phyloP scores from a whole-genome alignment of 257 asterid genomes.

The Linderniella brevidens region DNA sequence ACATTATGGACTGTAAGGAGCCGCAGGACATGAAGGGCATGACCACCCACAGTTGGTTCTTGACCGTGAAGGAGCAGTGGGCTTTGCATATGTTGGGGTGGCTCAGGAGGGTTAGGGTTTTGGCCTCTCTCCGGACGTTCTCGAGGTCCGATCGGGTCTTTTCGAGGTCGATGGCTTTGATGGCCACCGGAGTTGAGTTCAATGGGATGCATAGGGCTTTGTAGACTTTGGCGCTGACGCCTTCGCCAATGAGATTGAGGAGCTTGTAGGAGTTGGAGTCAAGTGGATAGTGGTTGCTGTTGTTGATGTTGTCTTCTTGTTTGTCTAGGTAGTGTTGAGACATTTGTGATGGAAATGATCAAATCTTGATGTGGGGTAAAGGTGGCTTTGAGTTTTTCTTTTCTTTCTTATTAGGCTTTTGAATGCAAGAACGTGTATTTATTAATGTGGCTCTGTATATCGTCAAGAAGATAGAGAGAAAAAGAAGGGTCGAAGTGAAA shows the following conservation, averaged over 20 bases:
- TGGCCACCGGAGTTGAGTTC: slow-evolving; percentile 39
- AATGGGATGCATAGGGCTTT: slow-evolving; percentile 56
- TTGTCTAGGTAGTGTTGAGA: too few species aligned
- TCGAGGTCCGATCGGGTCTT: slow-evolving; percentile 41
- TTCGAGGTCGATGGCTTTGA: slow-evolving; percentile 72
- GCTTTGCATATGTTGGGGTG: slow-evolving; percentile 79
- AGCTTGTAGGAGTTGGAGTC: slow-evolving; percentile 25
- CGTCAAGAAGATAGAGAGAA: too few species aligned
- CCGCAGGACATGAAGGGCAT: slow-evolving; percentile 91
- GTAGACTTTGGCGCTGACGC: slow-evolving; percentile 58
- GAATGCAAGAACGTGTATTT: too few species aligned
- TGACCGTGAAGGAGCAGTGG: slow-evolving; percentile 66
- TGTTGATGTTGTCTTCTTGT: neutral
- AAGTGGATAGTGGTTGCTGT: slow-evolving; percentile 12
- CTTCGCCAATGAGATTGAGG: slow-evolving; percentile 53
- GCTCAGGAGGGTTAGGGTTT: slow-evolving; percentile 43
- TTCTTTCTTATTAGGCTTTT: too few species aligned
- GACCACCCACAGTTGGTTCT: slow-evolving; percentile 60
- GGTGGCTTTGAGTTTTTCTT: too few species aligned
- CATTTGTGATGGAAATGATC: too few species aligned
- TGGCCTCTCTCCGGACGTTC: slow-evolving; percentile 52
- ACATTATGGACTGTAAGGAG: slow-evolving; percentile 59
- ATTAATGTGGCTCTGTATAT: too few species aligned
- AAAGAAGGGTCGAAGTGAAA: too few species aligned
- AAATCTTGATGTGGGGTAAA: too few species aligned